These are phyloP conservation scores for Glonium stellatum DNA, from an alignment of 495 filamentous ascomycete species.

Conservation along the genomic window DNA sequence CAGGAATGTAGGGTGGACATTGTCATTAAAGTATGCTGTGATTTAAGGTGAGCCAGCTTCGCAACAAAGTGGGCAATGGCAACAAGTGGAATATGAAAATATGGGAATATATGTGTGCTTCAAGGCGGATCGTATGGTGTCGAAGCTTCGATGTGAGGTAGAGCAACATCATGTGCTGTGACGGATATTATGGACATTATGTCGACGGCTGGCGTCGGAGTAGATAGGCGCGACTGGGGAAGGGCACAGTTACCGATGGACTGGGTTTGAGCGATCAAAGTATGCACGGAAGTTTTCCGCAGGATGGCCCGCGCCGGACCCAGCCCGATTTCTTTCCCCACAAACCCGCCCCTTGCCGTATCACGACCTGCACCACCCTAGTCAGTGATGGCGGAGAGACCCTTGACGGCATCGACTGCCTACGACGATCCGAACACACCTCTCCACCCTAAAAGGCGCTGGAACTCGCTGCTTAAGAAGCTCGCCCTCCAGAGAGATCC, in stretches of 20 bases:
- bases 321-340: background rate
- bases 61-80: background rate
- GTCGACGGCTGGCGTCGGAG: background rate
- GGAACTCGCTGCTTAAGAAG: constrained; percentile 15
- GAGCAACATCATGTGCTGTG: background rate
- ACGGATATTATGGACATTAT: background rate
- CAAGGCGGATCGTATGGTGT: background rate
- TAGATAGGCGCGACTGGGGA: background rate
- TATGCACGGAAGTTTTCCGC: background rate
- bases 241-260: background rate
- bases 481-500: constrained; percentile 3
- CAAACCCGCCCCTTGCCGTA: background rate
- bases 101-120: background rate
- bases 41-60: background rate
- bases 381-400: constrained; percentile 14
- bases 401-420: constrained; percentile 1
- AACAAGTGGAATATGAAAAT: background rate
- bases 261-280: background rate
- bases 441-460: constrained; percentile 20
- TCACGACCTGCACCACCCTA: background rate
- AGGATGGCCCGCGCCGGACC: background rate
- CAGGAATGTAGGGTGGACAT: constrained; percentile 54
- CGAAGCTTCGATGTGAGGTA: background rate
- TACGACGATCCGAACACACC: constrained; percentile 28
- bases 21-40: constrained; percentile 6